Base-by-base conservation (phyloP, 2,329 filamentous ascomycete species). In the Trichoderma sp. region DNA sequence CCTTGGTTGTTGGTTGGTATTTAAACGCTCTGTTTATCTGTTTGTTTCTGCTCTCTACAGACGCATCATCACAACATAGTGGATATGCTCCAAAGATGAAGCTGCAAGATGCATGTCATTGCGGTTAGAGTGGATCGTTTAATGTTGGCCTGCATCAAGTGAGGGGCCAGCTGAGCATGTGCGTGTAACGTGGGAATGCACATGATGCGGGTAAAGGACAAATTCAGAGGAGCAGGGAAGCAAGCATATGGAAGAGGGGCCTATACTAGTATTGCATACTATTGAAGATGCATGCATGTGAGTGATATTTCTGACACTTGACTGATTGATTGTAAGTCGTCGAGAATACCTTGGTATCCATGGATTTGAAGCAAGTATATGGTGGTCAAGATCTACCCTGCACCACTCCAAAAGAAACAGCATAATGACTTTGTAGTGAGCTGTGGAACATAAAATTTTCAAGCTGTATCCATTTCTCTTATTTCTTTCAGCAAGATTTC, bases 41-140 rank as follows among this genome's bases (percentile, higher is more conserved):
- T 35, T 16, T 38, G n/a, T 12, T 53, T 8, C 50, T 29, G 11
- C 14, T 69, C 9, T 29, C 3, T 33, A 56, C n/a, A 56, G 3
- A 12, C 1, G 21, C 50, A 56, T 56, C 50, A 56, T 3, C n/a
- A 56, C 50, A 56, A 56, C 21, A 24, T 4, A 14, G 50, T 56
- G 50, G 12, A 35, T 38, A 3, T 9, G 12, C 33, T 14, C 16
- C 8, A 5, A 31, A 21, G 31, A 71, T 35, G 68, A 62, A 62
- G 68, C 68, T 71, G 56, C 56, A 71, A 33, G 56, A 63, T 71
- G 50, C 38, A 50, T 27, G 56, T 63, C 56, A 71, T 33, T n/a
- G 35, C 68, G 45, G 35, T 14, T 24, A 8, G 62, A 63, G 56
- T 62, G 68, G 68, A 50, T 18, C 38, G 38, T n/a, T 45, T 33